These are phyloP conservation scores for Asterophora lycoperdoides DNA, from an alignment of 768 basidiomycete species.

Conservation along the genomic window DNA sequence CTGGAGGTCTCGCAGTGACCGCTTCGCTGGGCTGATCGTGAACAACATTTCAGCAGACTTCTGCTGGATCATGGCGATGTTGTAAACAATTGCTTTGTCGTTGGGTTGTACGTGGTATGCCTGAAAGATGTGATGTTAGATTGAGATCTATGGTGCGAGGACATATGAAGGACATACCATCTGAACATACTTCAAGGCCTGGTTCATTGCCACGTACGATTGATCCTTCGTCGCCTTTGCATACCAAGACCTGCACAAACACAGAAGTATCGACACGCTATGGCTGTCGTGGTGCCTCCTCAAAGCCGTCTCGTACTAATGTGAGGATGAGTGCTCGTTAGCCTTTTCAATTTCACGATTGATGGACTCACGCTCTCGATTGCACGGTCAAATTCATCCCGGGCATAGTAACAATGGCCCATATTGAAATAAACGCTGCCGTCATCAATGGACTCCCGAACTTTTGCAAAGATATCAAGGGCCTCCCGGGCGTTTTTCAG, in stretches of 20 bases:
- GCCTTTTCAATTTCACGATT: background rate
- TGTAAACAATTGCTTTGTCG: slow-evolving; percentile 90
- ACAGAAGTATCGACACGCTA: slow-evolving; percentile 73
- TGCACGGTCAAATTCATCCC: slow-evolving; percentile 93
- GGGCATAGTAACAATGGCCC: slow-evolving; percentile 90
- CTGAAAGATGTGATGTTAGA: slow-evolving; percentile 34
- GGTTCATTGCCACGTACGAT: slow-evolving; percentile 74
- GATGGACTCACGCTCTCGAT: slow-evolving; percentile 79
- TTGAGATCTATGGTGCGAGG: slow-evolving; percentile 1
- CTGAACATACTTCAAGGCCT: slow-evolving; percentile 82
- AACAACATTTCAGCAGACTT: slow-evolving; percentile 91
- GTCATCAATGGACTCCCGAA: slow-evolving; percentile 76
- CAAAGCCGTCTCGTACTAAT: slow-evolving; percentile 89
- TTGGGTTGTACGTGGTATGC: slow-evolving; percentile 79
- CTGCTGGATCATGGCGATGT: slow-evolving; percentile 98
- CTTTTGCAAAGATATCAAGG: slow-evolving; percentile 83
- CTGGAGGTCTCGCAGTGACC: slow-evolving; percentile 76
- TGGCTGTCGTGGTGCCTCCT: slow-evolving; percentile 70
- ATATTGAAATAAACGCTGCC: slow-evolving; percentile 94
- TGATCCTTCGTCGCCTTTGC: slow-evolving; percentile 90
- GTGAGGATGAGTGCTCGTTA: background rate
- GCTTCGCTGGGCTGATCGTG: slow-evolving; percentile 64
- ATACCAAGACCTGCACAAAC: slow-evolving; percentile 91
- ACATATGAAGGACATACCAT: slow-evolving; percentile 40
- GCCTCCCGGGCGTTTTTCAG: slow-evolving; percentile 81